phyloP scores from a whole-genome alignment of 768 basidiomycete genomes.

The Lactifluus subvellereus region DNA sequence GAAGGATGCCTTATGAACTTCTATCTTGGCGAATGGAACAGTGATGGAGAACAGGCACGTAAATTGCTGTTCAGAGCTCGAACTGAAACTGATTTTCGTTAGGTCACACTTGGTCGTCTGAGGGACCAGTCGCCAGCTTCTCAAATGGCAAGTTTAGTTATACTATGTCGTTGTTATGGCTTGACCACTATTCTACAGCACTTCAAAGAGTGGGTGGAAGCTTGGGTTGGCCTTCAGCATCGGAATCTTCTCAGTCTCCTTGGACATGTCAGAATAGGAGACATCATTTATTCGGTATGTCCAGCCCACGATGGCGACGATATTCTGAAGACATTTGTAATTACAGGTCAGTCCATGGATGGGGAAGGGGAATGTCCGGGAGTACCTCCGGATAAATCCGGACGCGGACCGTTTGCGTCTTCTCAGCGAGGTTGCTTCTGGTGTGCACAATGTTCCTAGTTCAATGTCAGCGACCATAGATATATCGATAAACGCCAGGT shows the following conservation, averaged over 20 bases:
- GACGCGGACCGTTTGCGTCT: slow-evolving; percentile 35
- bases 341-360: slow-evolving; percentile 43
- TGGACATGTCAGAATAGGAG: slow-evolving; percentile 35
- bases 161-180: background rate
- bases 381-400: slow-evolving; percentile 33
- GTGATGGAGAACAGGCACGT: slow-evolving; percentile 35
- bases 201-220: slow-evolving; percentile 39
- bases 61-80: background rate
- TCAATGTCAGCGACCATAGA: slow-evolving; percentile 1
- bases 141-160: slow-evolving; percentile 7
- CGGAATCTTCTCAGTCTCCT: slow-evolving; percentile 36
- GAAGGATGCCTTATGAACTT: slow-evolving; percentile 39
- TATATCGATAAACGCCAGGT: slow-evolving; percentile 11
- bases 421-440: slow-evolving; percentile 36
- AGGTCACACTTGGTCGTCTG: slow-evolving; percentile 13
- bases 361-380: slow-evolving; percentile 37
- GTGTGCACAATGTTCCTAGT: slow-evolving; percentile 24
- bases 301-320: too few relatives aligned
- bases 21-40: slow-evolving; percentile 40
- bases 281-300: slow-evolving; percentile 20
- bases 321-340: background rate
- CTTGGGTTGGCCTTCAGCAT: slow-evolving; percentile 40
- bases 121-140: slow-evolving; percentile 10
- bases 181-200: slow-evolving; percentile 28
- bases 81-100: background rate